Percentiles rank a stretch among this genome's conserved stretches.
Evolutionary conservation across 2,329 filamentous ascomycete species (phyloP).

Genomic region (Hortaea sp.): DNA sequence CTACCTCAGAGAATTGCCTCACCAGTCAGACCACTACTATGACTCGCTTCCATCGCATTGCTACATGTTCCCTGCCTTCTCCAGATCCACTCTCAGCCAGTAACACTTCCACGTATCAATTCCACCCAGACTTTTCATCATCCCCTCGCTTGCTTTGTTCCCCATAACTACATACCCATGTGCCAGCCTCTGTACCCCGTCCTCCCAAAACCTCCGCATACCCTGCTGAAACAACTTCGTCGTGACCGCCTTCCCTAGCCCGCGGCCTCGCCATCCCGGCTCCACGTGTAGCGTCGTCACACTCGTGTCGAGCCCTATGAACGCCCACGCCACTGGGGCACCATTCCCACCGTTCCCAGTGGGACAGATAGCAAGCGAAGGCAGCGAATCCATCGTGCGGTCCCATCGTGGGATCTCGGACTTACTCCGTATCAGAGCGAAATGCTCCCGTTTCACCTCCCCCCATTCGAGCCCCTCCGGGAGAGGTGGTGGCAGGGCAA

Average conservation of each 20-base stretch:
- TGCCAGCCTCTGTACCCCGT: slow-evolving; percentile 40
- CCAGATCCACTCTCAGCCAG: slow-evolving; percentile 30
- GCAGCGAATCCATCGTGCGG: slow-evolving; percentile 32
- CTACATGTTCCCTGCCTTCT: slow-evolving; percentile 2
- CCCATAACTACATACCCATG: slow-evolving; percentile 54
- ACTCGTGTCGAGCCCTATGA: slow-evolving; percentile 53
- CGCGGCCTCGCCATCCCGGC: slow-evolving; percentile 47
- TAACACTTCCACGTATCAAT: slow-evolving; percentile 40
- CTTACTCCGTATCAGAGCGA: slow-evolving; percentile 44
- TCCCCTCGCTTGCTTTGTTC: slow-evolving; percentile 50
- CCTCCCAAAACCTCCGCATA: slow-evolving; percentile 27
- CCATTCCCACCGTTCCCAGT: slow-evolving; percentile 31
- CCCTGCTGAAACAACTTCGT: slow-evolving; percentile 48
- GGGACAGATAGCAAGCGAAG: slow-evolving; percentile 26
- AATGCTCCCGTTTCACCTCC: slow-evolving; percentile 41
- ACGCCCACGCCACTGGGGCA: slow-evolving; percentile 55
- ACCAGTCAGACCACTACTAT: too few relatives aligned
- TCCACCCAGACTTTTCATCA: slow-evolving; percentile 54
- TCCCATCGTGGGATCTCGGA: slow-evolving; percentile 49
- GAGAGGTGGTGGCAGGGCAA: slow-evolving; percentile 15
- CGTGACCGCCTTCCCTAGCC: slow-evolving; percentile 53
- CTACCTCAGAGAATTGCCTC: too few relatives aligned
- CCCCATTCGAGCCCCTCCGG: slow-evolving; percentile 48
- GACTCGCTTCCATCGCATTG: too few relatives aligned
- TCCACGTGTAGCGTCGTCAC: slow-evolving; percentile 53